These are phyloP conservation scores for Neopestalotiopsis sp. DNA, from an alignment of 2,329 filamentous ascomycete genomes.

Conservation along the genomic window DNA sequence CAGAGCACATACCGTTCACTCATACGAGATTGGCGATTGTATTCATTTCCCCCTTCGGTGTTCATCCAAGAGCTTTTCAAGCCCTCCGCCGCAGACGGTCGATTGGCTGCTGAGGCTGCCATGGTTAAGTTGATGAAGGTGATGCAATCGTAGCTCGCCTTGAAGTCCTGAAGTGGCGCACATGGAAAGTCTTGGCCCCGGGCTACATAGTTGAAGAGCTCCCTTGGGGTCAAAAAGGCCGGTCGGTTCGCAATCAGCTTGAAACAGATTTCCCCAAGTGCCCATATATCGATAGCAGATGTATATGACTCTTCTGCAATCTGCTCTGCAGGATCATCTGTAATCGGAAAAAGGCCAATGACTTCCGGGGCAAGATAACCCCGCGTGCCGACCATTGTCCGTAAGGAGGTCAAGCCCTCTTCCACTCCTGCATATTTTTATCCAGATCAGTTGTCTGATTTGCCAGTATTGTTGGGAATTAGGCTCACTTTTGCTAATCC, in stretches of 20 bases:
- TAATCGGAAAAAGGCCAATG: not conserved
- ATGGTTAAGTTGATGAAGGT: not conserved
- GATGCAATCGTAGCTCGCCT: not conserved
- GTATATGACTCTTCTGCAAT: constrained; percentile 4
- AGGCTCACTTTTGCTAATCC: constrained; percentile 28
- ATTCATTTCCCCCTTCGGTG: not conserved
- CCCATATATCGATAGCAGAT: constrained; percentile 31
- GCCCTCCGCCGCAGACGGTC: not conserved
- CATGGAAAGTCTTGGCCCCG: not conserved
- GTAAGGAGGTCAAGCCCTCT: constrained; percentile 16
- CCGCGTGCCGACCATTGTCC: constrained; percentile 20
- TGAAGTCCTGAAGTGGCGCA: not conserved
- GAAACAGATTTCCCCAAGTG: constrained; percentile 26
- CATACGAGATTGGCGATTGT: too few species aligned
- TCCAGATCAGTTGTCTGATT: not conserved
- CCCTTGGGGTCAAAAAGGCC: not conserved
- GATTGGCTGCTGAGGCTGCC: not conserved
- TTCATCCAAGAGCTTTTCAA: not conserved
- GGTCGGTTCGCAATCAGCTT: not conserved
- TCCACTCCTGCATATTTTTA: constrained; percentile 18
- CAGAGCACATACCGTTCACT: too few species aligned
- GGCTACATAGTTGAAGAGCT: not conserved
- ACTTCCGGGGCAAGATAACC: constrained; percentile 30
- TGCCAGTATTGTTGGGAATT: not conserved
- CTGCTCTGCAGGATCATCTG: not conserved